A percentile compares a stretch with the other conserved stretches of the same genome.
Evolutionary conservation across 306 rosid genomes (phyloP).

Genomic region (Fragaria nilgerrensis): DNA sequence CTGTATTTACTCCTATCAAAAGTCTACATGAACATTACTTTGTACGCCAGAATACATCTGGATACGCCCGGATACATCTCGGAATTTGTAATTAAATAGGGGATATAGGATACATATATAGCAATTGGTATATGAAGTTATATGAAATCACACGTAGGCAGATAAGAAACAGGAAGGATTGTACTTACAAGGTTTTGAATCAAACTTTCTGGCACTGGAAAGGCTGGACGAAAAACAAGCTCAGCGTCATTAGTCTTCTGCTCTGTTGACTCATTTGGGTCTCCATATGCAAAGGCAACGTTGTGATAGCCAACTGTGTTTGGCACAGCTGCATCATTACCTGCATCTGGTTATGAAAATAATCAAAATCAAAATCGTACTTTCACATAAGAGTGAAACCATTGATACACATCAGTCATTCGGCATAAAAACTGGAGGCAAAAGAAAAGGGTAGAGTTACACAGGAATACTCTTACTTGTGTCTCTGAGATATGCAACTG

Average conservation of each 20-base stretch:
- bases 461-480: constrained; percentile 59
- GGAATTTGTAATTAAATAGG: too few species aligned
- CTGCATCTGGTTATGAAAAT: constrained; percentile 42
- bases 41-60: too few species aligned
- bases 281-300: constrained; percentile 66
- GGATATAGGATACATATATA: too few species aligned
- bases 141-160: not conserved
- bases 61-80: too few species aligned
- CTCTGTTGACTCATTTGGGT: constrained; percentile 33
- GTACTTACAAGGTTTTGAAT: constrained; percentile 66
- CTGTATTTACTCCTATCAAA: not conserved
- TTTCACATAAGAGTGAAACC: not conserved
- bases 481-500: constrained; percentile 48
- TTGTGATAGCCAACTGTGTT: constrained; percentile 46
- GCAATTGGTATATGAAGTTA: too few species aligned
- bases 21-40: not conserved
- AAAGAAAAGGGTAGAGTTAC: constrained; percentile 18
- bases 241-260: constrained; percentile 36
- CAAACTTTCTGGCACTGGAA: constrained; percentile 72
- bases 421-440: not conserved
- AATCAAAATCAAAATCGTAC: constrained; percentile 30
- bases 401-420: constrained; percentile 18
- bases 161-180: not conserved
- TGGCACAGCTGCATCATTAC: constrained; percentile 29
- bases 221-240: constrained; percentile 52